Evolutionary conservation across 2,329 filamentous ascomycete genomes (phyloP).

Genomic region (Diaporthe caulivora): DNA sequence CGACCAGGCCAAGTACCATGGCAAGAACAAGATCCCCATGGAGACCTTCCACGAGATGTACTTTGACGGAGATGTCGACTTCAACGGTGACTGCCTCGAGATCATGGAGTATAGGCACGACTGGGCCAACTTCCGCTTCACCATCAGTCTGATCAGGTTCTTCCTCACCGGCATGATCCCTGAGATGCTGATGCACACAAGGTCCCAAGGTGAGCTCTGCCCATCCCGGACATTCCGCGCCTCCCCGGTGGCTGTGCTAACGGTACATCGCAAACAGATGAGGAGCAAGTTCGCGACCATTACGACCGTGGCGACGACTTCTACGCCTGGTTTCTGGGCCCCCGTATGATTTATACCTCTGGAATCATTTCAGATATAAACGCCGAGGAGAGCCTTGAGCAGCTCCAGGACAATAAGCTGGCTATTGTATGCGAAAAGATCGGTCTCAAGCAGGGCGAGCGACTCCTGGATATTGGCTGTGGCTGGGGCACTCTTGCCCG

Average conservation of each 20-base stretch:
- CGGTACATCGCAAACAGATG: slow-evolving; percentile 67
- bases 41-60: slow-evolving; percentile 99
- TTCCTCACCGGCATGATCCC: slow-evolving; percentile 90
- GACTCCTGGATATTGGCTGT: slow-evolving; percentile 93
- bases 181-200: slow-evolving; percentile 92
- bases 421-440: slow-evolving; percentile 97
- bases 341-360: slow-evolving; percentile 98
- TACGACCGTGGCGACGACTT: slow-evolving; percentile 99
- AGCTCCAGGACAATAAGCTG: slow-evolving; percentile 98
- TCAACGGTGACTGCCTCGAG: slow-evolving; percentile 93
- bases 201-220: slow-evolving; percentile 78
- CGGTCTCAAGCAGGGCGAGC: slow-evolving; percentile 82
- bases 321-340: slow-evolving; percentile 98
- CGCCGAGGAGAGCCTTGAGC: slow-evolving; percentile 89
- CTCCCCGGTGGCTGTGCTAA: neutral
- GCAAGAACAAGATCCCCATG: slow-evolving; percentile 85
- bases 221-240: neutral
- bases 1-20: slow-evolving; percentile 76
- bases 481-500: slow-evolving; percentile 97
- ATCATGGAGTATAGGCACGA: slow-evolving; percentile 94
- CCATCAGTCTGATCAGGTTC: slow-evolving; percentile 85
- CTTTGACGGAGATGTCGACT: slow-evolving; percentile 93
- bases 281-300: slow-evolving; percentile 97
- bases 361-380: slow-evolving; percentile 91
- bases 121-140: slow-evolving; percentile 96